A percentile compares a stretch with the other conserved stretches of the same genome.
phyloP scores from a whole-genome alignment of 1,284 basidiomycete species.

The Leccinum subrobustum region DNA sequence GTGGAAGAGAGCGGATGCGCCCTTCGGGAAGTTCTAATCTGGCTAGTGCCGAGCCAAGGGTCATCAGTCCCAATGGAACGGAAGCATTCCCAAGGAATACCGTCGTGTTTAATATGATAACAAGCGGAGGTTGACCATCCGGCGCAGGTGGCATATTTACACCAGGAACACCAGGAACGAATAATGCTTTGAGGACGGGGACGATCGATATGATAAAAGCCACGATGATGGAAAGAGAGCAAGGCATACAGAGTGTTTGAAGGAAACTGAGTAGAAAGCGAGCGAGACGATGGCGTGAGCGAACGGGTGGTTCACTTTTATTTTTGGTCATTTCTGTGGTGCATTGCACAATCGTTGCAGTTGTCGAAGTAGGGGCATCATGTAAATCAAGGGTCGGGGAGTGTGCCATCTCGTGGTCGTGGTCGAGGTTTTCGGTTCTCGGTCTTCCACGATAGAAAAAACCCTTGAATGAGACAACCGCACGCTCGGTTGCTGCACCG shows the following conservation, averaged over 20 bases:
- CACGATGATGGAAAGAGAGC: constrained; percentile 64
- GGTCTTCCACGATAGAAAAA: not conserved
- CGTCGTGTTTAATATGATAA: constrained; percentile 63
- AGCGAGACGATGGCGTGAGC: constrained; percentile 12
- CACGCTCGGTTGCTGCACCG: constrained; percentile 15
- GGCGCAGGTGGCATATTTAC: constrained; percentile 61
- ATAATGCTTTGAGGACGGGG: constrained; percentile 69
- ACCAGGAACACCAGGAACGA: constrained; percentile 49
- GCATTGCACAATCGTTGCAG: constrained; percentile 6
- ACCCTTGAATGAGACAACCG: not conserved
- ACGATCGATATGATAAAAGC: constrained; percentile 67
- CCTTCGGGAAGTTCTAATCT: constrained; percentile 54
- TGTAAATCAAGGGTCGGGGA: not conserved
- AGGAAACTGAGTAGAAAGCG: constrained; percentile 33
- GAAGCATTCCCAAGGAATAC: constrained; percentile 71
- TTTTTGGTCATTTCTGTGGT: not conserved
- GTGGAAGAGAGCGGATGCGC: constrained; percentile 55
- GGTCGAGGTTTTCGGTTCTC: not conserved
- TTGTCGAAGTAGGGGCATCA: constrained; percentile 5
- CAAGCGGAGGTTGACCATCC: constrained; percentile 73
- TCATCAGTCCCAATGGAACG: constrained; percentile 71
- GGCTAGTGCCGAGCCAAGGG: constrained; percentile 74
- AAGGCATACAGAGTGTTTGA: constrained; percentile 48
- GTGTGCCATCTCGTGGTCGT: constrained; percentile 13
- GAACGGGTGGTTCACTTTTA: not conserved